A percentile compares a stretch with the other conserved stretches of the same genome.
Conservation (phyloP, 352 stramenopile species). For the Phytophthora pisi region DNA sequence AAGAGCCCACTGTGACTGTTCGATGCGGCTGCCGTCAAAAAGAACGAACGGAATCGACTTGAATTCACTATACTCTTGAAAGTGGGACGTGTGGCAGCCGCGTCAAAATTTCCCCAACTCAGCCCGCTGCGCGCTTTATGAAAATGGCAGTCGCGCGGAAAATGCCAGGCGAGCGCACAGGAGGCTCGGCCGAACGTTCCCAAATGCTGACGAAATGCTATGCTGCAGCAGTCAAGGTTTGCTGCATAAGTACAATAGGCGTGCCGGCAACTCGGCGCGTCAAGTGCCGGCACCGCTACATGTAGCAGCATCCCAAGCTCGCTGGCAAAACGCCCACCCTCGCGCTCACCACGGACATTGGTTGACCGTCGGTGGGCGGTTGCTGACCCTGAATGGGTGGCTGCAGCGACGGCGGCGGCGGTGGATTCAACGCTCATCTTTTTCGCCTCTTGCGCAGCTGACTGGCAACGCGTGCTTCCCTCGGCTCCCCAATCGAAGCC, state of each 20-base stretch:
- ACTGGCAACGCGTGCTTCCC: constrained; percentile 20
- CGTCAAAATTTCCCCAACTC: constrained; percentile 32
- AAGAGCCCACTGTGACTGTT: constrained; percentile 13
- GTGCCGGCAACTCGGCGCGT: no score
- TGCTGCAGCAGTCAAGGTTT: not conserved
- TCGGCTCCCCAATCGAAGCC: constrained; percentile 6
- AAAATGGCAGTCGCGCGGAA: constrained; percentile 16
- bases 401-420: not conserved
- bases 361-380: not conserved
- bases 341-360: not conserved
- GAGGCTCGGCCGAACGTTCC: not conserved
- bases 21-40: constrained; percentile 21
- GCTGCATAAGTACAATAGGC: not conserved
- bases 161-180: constrained; percentile 2
- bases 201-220: constrained; percentile 1
- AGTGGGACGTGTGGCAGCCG: constrained; percentile 28
- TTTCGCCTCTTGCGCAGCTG: constrained; percentile 27
- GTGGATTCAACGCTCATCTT: constrained; percentile 33
- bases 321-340: not conserved
- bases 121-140: constrained; percentile 1
- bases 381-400: constrained; percentile 6
- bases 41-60: constrained; percentile 13
- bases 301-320: not conserved
- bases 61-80: constrained; percentile 25
- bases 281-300: no score